phyloP scores from a whole-genome alignment of 2,329 filamentous ascomycete genomes.

The Apiospora kogelbergensis region DNA sequence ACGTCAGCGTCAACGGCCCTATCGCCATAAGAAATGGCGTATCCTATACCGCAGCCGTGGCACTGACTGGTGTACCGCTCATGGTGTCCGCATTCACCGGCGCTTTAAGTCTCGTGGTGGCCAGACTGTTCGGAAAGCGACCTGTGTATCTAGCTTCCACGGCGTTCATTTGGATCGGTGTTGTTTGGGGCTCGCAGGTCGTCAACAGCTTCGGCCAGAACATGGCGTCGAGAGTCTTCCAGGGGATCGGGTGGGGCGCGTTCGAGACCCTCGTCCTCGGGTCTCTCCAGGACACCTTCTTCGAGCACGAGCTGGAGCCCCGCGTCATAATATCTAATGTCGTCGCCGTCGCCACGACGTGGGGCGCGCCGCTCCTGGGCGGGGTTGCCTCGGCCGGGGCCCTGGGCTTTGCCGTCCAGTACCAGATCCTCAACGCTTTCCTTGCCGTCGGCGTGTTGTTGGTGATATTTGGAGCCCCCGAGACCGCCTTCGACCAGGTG shows the following conservation, averaged over 20 bases:
- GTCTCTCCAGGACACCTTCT: slow-evolving; percentile 58
- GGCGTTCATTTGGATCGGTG: slow-evolving; percentile 46
- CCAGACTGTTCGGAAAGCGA: slow-evolving; percentile 52
- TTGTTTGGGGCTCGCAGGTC: slow-evolving; percentile 50
- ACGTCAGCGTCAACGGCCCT: slow-evolving; percentile 47
- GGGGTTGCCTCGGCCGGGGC: slow-evolving; percentile 45
- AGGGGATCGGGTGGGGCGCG: slow-evolving; percentile 59
- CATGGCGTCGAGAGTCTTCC: slow-evolving; percentile 53
- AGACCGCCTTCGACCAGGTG: slow-evolving; percentile 51
- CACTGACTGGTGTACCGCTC: slow-evolving; percentile 53
- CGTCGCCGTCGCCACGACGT: slow-evolving; percentile 46
- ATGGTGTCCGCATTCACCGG: slow-evolving; percentile 49
- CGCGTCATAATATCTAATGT: slow-evolving; percentile 47
- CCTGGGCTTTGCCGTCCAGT: slow-evolving; percentile 46
- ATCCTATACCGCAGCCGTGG: slow-evolving; percentile 48
- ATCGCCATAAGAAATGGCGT: slow-evolving; percentile 43
- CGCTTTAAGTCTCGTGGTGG: slow-evolving; percentile 39
- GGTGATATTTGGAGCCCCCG: slow-evolving; percentile 48
- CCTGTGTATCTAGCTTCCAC: slow-evolving; percentile 51
- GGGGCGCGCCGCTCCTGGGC: slow-evolving; percentile 54
- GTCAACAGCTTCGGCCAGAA: slow-evolving; percentile 42
- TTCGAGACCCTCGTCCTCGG: slow-evolving; percentile 54
- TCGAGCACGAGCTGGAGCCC: slow-evolving; percentile 52
- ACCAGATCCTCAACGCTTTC: slow-evolving; percentile 51
- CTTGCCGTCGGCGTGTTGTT: slow-evolving; percentile 47